Base-by-base conservation (phyloP, 2,329 filamentous ascomycete species). In the Fusarium albidum region DNA sequence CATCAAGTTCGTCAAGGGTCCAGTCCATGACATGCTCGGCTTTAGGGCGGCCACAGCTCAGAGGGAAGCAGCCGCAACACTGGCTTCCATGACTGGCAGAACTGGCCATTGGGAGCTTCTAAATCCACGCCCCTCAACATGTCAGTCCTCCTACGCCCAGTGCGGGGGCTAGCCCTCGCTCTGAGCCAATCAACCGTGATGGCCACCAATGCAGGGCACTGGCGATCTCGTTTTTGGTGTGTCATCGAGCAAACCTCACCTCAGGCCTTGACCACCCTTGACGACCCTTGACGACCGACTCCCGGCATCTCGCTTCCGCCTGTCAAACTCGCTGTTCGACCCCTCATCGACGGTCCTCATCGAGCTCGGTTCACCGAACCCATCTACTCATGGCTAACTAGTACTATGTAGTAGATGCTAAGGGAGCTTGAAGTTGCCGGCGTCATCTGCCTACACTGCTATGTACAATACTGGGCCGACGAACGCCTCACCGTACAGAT, bases 191-290 rank as follows among this genome's bases (percentile, higher is more conserved):
- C 17, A 34, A 2, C 3, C 34, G 5, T 8, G 1, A 21, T 9
- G 18, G 46, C 57, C 29, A 47, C 39, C 18, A 27, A 6, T 13
- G 26, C 37, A 35, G 43, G 37, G 37, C 28, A 33, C 15, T 29
- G 48, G 13, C 41, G 63, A 74, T 74, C 72, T 75, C 54, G 62
- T n/a, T 67, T 75, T 74, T 68, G 57, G 61, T 49, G 57, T 57
- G 64, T 65, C 71, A 74, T 74, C 72, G 70, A 59, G 38, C 17
- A 46, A 35, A n/a, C n/a, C 28, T 38, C 25, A 46, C 28, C 18
- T 27, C 49, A 44, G 50, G 45, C 38, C 17, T 21, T 37, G n/a
- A 11, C 33, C n/a, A n/a, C n/a, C n/a, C n/a, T n/a, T n/a, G n/a
- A n/a, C n/a, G n/a, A n/a, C n/a, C n/a, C n/a, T n/a, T n/a, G n/a